Evolutionary conservation across 1,139 yeast genomes (phyloP).

Genomic region (Pichia inconspicua): DNA sequence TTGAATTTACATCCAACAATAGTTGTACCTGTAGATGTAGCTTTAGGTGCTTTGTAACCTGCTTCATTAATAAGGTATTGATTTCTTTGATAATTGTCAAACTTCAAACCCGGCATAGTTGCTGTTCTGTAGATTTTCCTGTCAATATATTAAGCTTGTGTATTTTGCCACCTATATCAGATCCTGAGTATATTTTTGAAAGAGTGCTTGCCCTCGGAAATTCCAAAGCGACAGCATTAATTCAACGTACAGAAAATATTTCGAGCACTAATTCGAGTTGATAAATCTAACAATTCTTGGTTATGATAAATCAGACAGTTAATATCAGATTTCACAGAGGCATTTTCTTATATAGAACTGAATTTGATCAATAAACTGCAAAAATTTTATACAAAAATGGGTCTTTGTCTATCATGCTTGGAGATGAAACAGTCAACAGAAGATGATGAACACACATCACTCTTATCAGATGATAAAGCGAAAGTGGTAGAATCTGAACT

Average conservation of each 20-base stretch:
- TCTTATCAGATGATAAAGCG: slow-evolving; percentile 20
- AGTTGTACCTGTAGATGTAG: slow-evolving; percentile 97
- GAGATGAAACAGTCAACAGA: slow-evolving; percentile 13
- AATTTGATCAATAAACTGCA: too few species aligned
- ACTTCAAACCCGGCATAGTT: slow-evolving; percentile 74
- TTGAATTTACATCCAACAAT: slow-evolving; percentile 91
- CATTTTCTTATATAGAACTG: too few species aligned
- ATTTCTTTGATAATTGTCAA: slow-evolving; percentile 90
- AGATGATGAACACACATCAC: slow-evolving; percentile 24
- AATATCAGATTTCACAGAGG: too few species aligned
- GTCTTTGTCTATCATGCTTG: slow-evolving; percentile 26
- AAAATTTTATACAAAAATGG: slow-evolving; percentile 18
- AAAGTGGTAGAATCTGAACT: slow-evolving; percentile 17
- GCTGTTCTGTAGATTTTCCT: not conserved
- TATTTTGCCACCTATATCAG: not conserved
- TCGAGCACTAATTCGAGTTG: too few species aligned
- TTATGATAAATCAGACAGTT: too few species aligned
- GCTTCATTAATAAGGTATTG: slow-evolving; percentile 51
- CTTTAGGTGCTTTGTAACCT: slow-evolving; percentile 73
- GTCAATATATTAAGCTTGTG: not conserved
- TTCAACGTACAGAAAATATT: too few species aligned
- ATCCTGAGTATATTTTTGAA: too few species aligned
- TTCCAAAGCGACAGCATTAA: too few species aligned
- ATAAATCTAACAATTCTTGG: too few species aligned
- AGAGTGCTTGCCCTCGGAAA: not conserved